Evolutionary conservation across 208 protist genomes (phyloP), one percentile per base, ranked within the genome.

Genomic region (Trypanosoma grayi): DNA sequence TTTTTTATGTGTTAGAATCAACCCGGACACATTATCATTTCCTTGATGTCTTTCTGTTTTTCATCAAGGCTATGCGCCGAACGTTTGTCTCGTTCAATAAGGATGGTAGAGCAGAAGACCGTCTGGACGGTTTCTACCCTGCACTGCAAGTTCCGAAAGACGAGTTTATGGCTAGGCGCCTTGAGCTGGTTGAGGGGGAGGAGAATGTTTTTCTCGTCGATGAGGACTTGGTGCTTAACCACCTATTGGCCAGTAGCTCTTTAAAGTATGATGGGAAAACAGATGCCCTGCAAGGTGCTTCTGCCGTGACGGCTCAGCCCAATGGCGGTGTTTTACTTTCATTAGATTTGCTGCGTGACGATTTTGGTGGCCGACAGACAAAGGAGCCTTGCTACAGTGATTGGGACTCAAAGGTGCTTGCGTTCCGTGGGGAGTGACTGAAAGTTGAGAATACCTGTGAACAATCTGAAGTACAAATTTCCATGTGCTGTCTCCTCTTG

Each of bases 31-130:
- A 47, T 53, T 37, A 22, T 16, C 22, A 6, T 22, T 60, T 60
- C 2, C 50, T 54, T 41, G 2, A 18, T 30, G 45, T 33, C 16
- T 48, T 34, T 16, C 31, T 52, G 20, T 57, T 31, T 34, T 25
- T 34, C 5, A 30, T 20, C 33, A 61, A 27, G n/a, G 22, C 0
- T 8, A 70, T 70, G 64, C 34, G 53, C 34, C 64, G 64, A 4
- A 70, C 64, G 6, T 58, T 70, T 51, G 36, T 70, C 20, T 57
- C 55, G 0, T 70, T 70, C 30, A 63, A 70, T 37, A 63, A 70
- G 34, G 48, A 63, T 10, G 64, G 64, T 9, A 70, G 46, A 44
- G 55, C 64, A n/a, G 55, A 61, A 11, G 55, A 63, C 11, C 7
- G 47, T 30, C 30, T 58, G 16, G 27, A 61, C 39, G 55, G 40